Evolutionary conservation across 257 asterid genomes (phyloP).

Genomic region (Gentiana macrophylla): DNA sequence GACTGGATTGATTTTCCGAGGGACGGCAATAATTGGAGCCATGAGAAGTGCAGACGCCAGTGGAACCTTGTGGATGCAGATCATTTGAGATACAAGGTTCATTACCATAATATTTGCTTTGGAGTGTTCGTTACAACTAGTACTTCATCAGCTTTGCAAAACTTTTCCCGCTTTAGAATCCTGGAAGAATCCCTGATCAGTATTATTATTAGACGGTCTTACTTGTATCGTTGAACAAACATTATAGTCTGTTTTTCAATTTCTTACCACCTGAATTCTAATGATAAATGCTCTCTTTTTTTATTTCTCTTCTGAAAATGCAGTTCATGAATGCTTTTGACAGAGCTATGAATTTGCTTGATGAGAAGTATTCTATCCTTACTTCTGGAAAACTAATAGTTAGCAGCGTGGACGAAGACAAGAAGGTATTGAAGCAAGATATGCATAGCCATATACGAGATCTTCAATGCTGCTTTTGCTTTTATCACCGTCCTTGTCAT

Average conservation of each 20-base stretch:
- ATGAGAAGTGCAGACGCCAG: slow-evolving; percentile 89
- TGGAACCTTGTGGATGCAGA: slow-evolving; percentile 83
- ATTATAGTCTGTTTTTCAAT: too few relatives aligned
- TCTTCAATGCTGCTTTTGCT: neutral
- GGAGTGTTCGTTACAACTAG: slow-evolving; percentile 16
- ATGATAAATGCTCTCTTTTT: neutral
- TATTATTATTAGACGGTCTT: too few relatives aligned
- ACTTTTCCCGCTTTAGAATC: too few relatives aligned
- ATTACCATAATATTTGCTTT: neutral
- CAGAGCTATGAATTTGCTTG: slow-evolving; percentile 83
- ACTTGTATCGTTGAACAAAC: too few relatives aligned
- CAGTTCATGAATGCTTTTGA: slow-evolving; percentile 92
- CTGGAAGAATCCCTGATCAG: too few relatives aligned
- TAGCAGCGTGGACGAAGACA: slow-evolving; percentile 59
- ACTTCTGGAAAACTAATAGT: slow-evolving; percentile 68
- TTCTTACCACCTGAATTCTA: neutral
- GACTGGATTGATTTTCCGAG: slow-evolving; percentile 99
- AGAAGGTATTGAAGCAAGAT: slow-evolving; percentile 46
- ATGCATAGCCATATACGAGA: neutral
- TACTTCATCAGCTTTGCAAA: too few relatives aligned
- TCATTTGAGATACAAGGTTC: slow-evolving; percentile 92
- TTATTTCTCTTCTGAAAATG: neutral
- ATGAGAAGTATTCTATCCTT: slow-evolving; percentile 65
- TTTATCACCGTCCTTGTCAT: neutral
- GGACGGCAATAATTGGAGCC: slow-evolving; percentile 91